Evolutionary conservation across 179 eudicot species (phyloP), one percentile per base, ranked within the genome.

Genomic region (Gypsophila paniculata): DNA sequence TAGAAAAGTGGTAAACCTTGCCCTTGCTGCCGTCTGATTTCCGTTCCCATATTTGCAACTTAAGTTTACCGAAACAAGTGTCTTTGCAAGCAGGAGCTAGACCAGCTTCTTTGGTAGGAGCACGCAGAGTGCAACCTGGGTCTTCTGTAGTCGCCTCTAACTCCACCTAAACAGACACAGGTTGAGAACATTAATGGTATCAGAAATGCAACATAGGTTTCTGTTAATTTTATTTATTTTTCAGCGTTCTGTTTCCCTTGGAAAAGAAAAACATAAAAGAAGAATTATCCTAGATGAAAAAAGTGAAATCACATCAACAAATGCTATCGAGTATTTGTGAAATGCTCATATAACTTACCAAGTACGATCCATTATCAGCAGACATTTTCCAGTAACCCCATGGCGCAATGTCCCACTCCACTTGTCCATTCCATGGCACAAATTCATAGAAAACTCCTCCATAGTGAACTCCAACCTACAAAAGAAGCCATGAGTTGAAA

Each of bases 351-450:
- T 53, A 69, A 59, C 76, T 71, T 76, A 91, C 97, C 92, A 68
- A 80, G 73, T 89, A 91, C 5, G 87, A 84, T 69, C 87, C 89
- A 68, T 84, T 93, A 73, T 89, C 88, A 36, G 98, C 97, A 23
- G 86, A 84, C 64, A 93, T 83, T 69, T 76, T 74, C 98, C 98
- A 93, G 65, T 34, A 65, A 70, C 98, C 98, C 98, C 98, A 93
- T 26, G 83, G 85, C 76, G 83, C 80, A 76, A 93, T 74, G 63
- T 93, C 98, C 90, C 92, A 93, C 36, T 81, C 81, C 61, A 94
- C 88, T 53, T 80, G 81, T 54, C 94, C 99, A 82, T 88, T 94
- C 99, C 99, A 94, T n/a, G 99, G 99, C 65, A 91, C 97, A 77
- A 94, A 94, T 77, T 94, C 99, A 71, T 89, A 91, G 76, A 91